These are phyloP conservation scores for Melastoma malabathricum DNA, from an alignment of 345 rosid genomes.

Conservation along the genomic window DNA sequence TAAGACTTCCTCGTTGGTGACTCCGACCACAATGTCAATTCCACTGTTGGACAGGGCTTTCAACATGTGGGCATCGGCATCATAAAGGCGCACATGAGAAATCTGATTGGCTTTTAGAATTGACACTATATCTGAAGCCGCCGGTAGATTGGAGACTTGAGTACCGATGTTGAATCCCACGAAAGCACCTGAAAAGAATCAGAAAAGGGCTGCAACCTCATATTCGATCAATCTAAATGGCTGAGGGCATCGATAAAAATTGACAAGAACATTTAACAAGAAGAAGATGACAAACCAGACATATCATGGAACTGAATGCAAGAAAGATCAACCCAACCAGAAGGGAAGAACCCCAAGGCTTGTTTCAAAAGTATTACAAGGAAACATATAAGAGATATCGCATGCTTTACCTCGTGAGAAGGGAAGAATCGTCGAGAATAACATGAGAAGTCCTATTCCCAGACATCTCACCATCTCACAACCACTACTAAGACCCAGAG, in stretches of 20 bases:
- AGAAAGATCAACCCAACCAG: no score
- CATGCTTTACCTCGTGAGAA: constrained; percentile 36
- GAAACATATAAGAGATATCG: background rate
- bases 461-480: constrained; percentile 43
- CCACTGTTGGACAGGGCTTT: constrained; percentile 72
- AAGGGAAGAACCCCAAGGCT: no score
- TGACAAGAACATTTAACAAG: no score
- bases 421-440: constrained; percentile 13
- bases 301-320: no score
- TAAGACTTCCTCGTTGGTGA: constrained; percentile 63
- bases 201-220: background rate
- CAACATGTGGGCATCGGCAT: constrained; percentile 75
- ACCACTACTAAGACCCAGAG: background rate
- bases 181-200: constrained; percentile 47
- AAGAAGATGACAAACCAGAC: no score
- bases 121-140: constrained; percentile 49
- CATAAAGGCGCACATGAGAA: constrained; percentile 76
- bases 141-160: constrained; percentile 56
- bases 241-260: no score
- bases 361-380: background rate
- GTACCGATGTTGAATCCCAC: constrained; percentile 84
- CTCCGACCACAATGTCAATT: constrained; percentile 76
- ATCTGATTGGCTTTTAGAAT: constrained; percentile 50
- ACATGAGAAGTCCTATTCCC: constrained; percentile 25
- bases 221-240: no score